These are phyloP conservation scores for Suhomyces bokatorum DNA, from an alignment of 1,139 yeast species.

Conservation along the genomic window DNA sequence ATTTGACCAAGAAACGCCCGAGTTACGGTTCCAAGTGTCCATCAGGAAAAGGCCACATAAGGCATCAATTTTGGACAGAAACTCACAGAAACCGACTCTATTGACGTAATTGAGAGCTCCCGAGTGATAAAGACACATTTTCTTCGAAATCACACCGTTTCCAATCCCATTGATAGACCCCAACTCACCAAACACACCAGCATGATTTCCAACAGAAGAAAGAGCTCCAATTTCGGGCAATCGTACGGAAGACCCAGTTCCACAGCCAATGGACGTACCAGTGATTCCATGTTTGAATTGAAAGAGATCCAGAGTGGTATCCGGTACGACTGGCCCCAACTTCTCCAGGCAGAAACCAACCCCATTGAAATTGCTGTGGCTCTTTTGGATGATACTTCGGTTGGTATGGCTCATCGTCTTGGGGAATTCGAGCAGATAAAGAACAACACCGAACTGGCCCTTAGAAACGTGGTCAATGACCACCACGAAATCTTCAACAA, in stretches of 20 bases:
- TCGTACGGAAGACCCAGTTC: neutral
- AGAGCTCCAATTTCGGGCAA: neutral
- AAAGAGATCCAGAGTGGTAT: constrained; percentile 40
- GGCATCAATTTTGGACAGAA: too few relatives aligned
- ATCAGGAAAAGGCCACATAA: too few relatives aligned
- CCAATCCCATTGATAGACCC: too few relatives aligned
- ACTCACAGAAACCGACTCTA: too few relatives aligned
- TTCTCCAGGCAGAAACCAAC: constrained; percentile 47
- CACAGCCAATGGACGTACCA: constrained; percentile 6
- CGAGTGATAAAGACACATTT: too few relatives aligned
- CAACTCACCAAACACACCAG: neutral
- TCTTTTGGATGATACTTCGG: constrained; percentile 80
- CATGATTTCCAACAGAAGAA: constrained; percentile 6
- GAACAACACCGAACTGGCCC: constrained; percentile 54
- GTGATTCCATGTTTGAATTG: constrained; percentile 38
- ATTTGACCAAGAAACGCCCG: too few relatives aligned
- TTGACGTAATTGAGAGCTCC: too few relatives aligned
- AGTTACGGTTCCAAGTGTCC: too few relatives aligned
- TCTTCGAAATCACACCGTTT: too few relatives aligned
- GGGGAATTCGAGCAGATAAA: constrained; percentile 58
- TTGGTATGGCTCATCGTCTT: constrained; percentile 76
- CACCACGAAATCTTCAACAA: constrained; percentile 85
- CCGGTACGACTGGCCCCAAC: constrained; percentile 49
- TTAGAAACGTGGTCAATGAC: constrained; percentile 74
- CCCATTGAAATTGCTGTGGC: constrained; percentile 84